phyloP scores from a whole-genome alignment of 176 grass and related monocot species.

The Pharus latifolius region DNA sequence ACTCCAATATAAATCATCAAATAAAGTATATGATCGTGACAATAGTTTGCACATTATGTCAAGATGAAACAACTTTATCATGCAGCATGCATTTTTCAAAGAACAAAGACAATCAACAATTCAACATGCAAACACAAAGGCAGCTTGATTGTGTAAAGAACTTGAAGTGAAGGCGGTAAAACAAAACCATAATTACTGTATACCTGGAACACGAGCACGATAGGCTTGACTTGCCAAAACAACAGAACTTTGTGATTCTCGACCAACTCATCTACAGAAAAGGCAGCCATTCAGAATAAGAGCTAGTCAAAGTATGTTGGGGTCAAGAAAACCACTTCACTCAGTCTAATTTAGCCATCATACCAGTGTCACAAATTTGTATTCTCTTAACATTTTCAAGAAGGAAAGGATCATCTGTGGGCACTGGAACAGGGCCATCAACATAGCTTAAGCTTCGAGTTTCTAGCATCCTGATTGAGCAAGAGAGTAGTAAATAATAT shows the following conservation, averaged over 20 bases:
- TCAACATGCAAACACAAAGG: neutral
- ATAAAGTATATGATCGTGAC: too few relatives aligned
- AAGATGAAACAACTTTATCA: neutral
- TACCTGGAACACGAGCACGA: conserved; percentile 92
- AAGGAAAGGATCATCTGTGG: conserved; percentile 65
- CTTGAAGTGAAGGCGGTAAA: neutral
- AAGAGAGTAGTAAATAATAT: neutral
- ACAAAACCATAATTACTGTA: neutral
- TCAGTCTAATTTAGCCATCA: conserved; percentile 2
- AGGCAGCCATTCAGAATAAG: conserved; percentile 17
- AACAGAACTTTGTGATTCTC: conserved; percentile 75
- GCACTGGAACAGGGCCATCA: conserved; percentile 83
- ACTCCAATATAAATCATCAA: too few relatives aligned
- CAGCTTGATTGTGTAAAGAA: neutral
- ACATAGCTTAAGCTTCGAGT: conserved; percentile 88
- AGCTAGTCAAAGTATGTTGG: neutral
- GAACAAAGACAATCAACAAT: neutral
- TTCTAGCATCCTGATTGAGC: conserved; percentile 83
- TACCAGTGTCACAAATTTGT: conserved; percentile 89
- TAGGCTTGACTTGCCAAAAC: conserved; percentile 97
- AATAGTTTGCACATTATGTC: too few relatives aligned
- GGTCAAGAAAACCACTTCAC: neutral
- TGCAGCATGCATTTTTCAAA: neutral
- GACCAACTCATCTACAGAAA: conserved; percentile 55
- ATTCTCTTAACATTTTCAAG: conserved; percentile 78